phyloP scores from a whole-genome alignment of 2,329 filamentous ascomycete genomes.

The Arthrobotrys musiformis region DNA sequence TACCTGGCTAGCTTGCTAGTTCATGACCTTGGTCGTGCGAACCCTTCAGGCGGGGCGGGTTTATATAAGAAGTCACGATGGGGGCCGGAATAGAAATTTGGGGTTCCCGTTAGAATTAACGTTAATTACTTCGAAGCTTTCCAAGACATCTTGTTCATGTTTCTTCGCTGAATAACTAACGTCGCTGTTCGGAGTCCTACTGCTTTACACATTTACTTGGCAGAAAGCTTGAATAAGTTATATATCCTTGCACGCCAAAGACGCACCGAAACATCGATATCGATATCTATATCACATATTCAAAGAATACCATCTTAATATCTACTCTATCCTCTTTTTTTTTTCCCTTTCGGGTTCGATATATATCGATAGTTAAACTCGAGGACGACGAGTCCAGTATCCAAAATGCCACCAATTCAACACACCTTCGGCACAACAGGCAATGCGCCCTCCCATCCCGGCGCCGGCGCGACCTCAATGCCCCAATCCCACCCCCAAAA shows the following conservation, averaged over 20 bases:
- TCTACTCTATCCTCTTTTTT: not conserved
- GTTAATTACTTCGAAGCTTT: not conserved
- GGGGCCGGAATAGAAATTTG: not conserved
- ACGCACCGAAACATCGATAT: not conserved
- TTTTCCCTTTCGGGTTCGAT: too few species aligned
- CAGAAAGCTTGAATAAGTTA: not conserved
- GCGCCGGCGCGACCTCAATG: conserved; percentile 3
- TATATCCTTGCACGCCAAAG: not conserved
- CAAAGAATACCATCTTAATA: not conserved
- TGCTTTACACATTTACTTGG: too few species aligned
- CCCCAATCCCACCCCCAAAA: not conserved
- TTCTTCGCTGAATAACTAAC: not conserved
- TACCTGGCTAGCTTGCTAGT: not conserved
- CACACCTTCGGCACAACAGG: conserved; percentile 30
- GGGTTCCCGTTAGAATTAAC: too few species aligned
- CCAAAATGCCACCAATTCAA: conserved; percentile 44
- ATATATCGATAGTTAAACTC: too few species aligned
- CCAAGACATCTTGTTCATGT: not conserved
- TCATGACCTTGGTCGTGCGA: conserved; percentile 5
- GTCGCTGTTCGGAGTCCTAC: not conserved
- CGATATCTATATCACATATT: not conserved
- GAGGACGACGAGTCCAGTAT: not conserved
- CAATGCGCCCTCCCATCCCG: conserved; percentile 27
- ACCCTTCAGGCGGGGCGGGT: not conserved
- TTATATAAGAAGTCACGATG: conserved; percentile 11